Conservation (phyloP, 139 green algal species). For the Coccomyxa sp. region DNA sequence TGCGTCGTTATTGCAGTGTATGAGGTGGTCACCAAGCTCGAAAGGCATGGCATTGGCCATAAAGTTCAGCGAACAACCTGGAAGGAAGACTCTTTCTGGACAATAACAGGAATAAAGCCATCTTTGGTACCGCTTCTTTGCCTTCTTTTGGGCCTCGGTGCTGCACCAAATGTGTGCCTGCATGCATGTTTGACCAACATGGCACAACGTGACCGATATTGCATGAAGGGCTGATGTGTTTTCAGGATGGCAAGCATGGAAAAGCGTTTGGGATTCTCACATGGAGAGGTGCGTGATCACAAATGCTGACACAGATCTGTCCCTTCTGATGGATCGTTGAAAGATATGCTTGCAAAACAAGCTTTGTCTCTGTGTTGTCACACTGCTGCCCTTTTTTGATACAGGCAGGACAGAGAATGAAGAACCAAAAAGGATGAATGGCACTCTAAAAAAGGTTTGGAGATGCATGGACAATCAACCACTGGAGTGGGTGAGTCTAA, state of each 20-base stretch:
- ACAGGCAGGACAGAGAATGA: background rate
- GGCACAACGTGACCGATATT: no score
- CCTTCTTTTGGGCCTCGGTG: background rate
- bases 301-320: background rate
- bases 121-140: slow-evolving; percentile 7
- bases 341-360: background rate
- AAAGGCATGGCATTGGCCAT: background rate
- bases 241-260: slow-evolving; percentile 42
- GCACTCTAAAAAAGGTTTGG: slow-evolving; percentile 41
- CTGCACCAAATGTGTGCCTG: no score
- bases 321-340: background rate
- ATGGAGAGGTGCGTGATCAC: slow-evolving; percentile 24
- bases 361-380: background rate
- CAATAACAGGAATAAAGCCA: slow-evolving; percentile 10
- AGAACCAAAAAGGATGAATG: slow-evolving; percentile 10
- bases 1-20: slow-evolving; percentile 11
- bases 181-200: no score
- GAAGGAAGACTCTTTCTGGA: slow-evolving; percentile 18
- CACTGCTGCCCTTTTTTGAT: background rate
- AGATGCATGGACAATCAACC: background rate
- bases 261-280: slow-evolving; percentile 33
- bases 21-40: slow-evolving; percentile 14
- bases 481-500: background rate
- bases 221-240: background rate
- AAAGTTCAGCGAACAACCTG: slow-evolving; percentile 11